phyloP scores from a whole-genome alignment of 116 monocot species.

The Zostera marina region DNA sequence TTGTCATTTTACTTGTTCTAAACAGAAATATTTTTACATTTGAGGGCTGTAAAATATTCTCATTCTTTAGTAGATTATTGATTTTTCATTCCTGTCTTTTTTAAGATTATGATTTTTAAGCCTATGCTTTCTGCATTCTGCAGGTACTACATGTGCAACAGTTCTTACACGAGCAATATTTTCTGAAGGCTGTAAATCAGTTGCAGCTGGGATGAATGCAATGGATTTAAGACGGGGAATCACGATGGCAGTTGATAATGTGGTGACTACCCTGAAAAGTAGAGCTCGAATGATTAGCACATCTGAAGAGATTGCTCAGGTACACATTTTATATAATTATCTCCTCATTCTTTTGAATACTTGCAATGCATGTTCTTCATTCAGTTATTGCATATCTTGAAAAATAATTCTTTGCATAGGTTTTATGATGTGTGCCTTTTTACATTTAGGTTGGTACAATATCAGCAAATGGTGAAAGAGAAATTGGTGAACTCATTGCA shows the following conservation, averaged over 20 bases:
- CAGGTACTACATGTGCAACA: constrained; percentile 87
- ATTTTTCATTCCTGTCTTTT: no score
- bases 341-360: no score
- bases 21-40: no score
- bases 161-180: constrained; percentile 63
- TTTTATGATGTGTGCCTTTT: not conserved
- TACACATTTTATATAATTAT: constrained; percentile 4
- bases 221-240: constrained; percentile 97
- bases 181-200: constrained; percentile 85
- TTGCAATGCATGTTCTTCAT: no score
- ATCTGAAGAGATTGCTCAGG: constrained; percentile 93
- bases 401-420: not conserved
- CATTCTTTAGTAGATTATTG: no score
- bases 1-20: no score
- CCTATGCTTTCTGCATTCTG: not conserved
- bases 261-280: constrained; percentile 72
- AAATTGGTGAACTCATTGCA: constrained; percentile 83
- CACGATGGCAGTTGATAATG: constrained; percentile 79
- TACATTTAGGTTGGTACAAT: constrained; percentile 63
- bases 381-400: no score
- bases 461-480: constrained; percentile 84
- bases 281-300: constrained; percentile 80
- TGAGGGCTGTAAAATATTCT: no score
- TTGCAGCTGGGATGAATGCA: constrained; percentile 95
- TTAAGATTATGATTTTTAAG: no score